Base-by-base conservation (phyloP, 164 flowering plant genomes). In the Cinnamomum micranthum region DNA sequence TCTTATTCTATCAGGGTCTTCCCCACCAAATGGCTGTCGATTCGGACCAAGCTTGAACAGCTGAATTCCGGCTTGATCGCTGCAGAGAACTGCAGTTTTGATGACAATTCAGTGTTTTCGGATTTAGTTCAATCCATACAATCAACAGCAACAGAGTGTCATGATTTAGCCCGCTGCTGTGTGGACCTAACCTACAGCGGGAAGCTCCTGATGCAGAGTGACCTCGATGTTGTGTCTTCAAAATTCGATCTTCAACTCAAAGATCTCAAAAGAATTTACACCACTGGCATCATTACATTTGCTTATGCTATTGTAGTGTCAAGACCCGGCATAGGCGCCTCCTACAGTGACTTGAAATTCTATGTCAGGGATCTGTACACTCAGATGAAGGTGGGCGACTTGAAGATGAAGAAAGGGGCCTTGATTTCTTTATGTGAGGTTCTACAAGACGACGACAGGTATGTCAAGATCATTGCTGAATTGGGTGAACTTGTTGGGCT, bases 151-250 rank as follows among this genome's bases (percentile, higher is more conserved):
- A 73, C 69, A 20, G 86, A 87, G 63, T 88, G 94, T 73, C 51
- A 75, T 58, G 89, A 83, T 68, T 90, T 88, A 6, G 93, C 87
- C n/a, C 60, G 76, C 27, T 82, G 88, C 60, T 95, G 99, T 74
- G 72, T 88, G 47, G 86, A 89, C 72, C 76, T 86, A 20, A 82
- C 91, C 3, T 95, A 87, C 79, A 84, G 92, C 63, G 99, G 99
- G 71, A 95, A 95, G 88, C 89, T 95, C 14, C 84, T 89, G 52
- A 95, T 92, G 99, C 97, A 95, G 86, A 95, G 99, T 70, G 97
- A 95, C 69, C 84, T 95, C 51, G 95, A 92, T 77, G 78, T 86
- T 19, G 14, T 89, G 13, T 71, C 79, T 7, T 80, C 88, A 1
- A 90, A 85, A 68, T 77, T 95, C 60, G 93, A 87, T 19, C 24